Evolutionary conservation across 305 asterid species (phyloP), one percentile per base, ranked within the genome.

Genomic region (Nicotiana rustica): DNA sequence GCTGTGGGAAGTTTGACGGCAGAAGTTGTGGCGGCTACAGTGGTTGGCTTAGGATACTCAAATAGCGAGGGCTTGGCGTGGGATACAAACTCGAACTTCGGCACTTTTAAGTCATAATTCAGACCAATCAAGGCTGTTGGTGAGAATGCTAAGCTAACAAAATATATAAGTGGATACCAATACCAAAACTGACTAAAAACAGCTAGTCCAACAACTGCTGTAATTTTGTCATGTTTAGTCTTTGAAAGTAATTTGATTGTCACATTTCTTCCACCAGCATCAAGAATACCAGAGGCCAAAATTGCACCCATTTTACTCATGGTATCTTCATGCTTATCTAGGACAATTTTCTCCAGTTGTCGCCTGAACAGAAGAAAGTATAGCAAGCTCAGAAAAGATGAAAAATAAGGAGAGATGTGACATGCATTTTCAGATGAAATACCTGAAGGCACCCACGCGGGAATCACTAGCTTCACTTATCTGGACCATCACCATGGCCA

Each of bases 251-350:
- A 89, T 89, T 90, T 94, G 78, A 97, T 92, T 3, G 97, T 86
- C 82, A 97, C 99, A 78, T 97, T 93, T 84, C 99, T 89, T 82
- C 99, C 99, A 62, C 99, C 99, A 62, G 98, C 99, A 90, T 93
- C 98, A 25, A 95, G 92, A 56, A 95, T 93, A 67, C 98, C 99
- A 4, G 98, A 89, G 82, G 99, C 99, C 85, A 97, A 89, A 84
- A 97, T 97, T 65, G 99, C 99, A 76, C 99, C 99, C 99, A 97
- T 97, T 88, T 97, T 97, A 92, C 99, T 97, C 98, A 97, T 97
- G 77, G 98, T 92, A 86, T 97, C 99, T 88, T 97, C 99, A 81
- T 95, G 99, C 89, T 97, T 95, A 87, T 97, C 99, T 10, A 92
- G 92, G 80, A 93, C 93, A 73, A 97, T 97, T 84, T 97, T 95